Evolutionary conservation across 1,139 yeast genomes (phyloP).

Genomic region (Pichia sp.): DNA sequence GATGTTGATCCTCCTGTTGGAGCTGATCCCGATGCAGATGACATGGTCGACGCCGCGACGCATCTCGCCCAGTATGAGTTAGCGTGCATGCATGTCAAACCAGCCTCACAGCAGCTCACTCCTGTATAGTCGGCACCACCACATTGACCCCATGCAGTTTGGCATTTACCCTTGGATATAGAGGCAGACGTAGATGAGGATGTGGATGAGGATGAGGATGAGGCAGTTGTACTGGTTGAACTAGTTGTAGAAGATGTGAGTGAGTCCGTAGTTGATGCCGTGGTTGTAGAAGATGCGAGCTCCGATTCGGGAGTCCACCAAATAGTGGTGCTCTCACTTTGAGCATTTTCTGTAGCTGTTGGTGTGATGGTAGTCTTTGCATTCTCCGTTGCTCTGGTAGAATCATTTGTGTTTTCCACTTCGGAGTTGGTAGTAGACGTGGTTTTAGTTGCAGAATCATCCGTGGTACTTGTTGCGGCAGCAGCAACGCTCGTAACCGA

Average conservation of each 20-base stretch:
- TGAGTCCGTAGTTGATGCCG: neutral
- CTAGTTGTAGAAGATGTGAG: neutral
- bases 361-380: constrained; percentile 1
- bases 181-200: constrained; percentile 5
- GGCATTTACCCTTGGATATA: constrained; percentile 13
- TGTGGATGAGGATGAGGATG: too few relatives aligned
- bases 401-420: neutral
- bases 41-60: constrained; percentile 10
- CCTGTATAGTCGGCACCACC: constrained; percentile 27
- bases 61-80: constrained; percentile 26
- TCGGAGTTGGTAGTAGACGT: neutral
- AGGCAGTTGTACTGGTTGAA: neutral
- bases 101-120: constrained; percentile 24
- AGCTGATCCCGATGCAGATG: too few relatives aligned
- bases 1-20: too few relatives aligned
- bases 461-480: too few relatives aligned
- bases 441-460: too few relatives aligned
- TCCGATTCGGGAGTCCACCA: constrained; percentile 10
- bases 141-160: constrained; percentile 26
- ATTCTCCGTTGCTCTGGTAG: neutral
- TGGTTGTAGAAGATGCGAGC: neutral
- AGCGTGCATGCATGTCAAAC: constrained; percentile 21
- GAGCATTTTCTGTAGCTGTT: constrained; percentile 2
- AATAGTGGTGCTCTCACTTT: neutral
- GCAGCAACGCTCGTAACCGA: too few relatives aligned